These are phyloP conservation scores for Venturia aucupariae DNA, from an alignment of 2,329 filamentous ascomycete species.

Conservation along the genomic window DNA sequence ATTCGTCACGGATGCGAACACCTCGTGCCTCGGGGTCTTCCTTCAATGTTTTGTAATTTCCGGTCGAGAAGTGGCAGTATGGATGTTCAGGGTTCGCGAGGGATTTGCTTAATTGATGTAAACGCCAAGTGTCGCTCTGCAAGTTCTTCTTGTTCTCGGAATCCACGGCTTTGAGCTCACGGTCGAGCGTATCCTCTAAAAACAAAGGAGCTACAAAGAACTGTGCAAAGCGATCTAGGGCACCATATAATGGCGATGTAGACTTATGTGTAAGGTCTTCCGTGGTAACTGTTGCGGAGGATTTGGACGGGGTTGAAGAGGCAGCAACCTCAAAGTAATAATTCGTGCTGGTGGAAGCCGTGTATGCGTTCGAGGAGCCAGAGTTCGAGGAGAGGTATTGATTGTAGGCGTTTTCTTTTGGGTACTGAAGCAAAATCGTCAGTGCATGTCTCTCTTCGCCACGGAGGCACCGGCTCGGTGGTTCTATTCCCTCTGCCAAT, in stretches of 20 bases:
- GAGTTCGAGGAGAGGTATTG: conserved; percentile 86
- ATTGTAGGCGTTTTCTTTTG: conserved; percentile 89
- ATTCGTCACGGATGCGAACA: conserved; percentile 79
- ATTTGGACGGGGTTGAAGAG: conserved; percentile 47
- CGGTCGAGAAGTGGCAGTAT: conserved; percentile 85
- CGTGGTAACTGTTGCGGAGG: conserved; percentile 27
- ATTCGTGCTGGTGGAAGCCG: conserved; percentile 85
- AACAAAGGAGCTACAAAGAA: conserved; percentile 90
- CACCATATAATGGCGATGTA: conserved; percentile 63
- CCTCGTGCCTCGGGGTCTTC: conserved; percentile 69
- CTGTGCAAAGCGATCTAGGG: conserved; percentile 82
- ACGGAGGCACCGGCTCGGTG: too few relatives aligned
- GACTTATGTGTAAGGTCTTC: conserved; percentile 25
- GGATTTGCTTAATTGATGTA: conserved; percentile 80
- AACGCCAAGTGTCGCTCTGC: conserved; percentile 79
- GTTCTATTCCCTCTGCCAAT: too few relatives aligned
- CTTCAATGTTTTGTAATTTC: conserved; percentile 78
- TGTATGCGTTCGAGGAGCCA: conserved; percentile 91
- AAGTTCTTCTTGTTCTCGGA: conserved; percentile 98
- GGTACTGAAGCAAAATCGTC: conserved; percentile 48
- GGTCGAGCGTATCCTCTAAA: conserved; percentile 71
- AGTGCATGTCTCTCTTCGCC: background rate
- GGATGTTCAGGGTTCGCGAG: conserved; percentile 82
- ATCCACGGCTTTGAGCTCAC: conserved; percentile 81
- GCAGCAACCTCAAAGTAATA: conserved; percentile 96